Evolutionary conservation across 495 filamentous ascomycete species (phyloP), one percentile per base, ranked within the genome.

Genomic region (Tuber microsphaerosporum): DNA sequence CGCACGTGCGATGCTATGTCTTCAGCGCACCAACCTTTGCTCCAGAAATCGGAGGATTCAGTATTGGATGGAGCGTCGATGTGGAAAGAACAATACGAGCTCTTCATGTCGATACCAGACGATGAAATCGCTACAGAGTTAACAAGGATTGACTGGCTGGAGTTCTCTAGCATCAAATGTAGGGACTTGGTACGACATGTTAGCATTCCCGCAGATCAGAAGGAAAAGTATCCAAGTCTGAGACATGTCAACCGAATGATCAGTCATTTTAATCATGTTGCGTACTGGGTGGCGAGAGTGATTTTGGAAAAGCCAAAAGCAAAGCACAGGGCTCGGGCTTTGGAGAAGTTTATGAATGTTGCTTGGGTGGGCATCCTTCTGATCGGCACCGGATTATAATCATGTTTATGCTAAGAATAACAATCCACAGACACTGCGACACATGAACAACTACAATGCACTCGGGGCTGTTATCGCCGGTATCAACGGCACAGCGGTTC

Each of bases 391-490:
- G 14, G 56, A 14, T 65, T 10, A 65, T 65, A 65, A 34, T 34
- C 31, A 16, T 65, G 31, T 65, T 65, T 51, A 51, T 71, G 26
- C 70, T 81, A 68, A 84, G 46, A 39, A 42, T 51, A 20, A 42
- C 8, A 51, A 72, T 71, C 26, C 46, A 45, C 82, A 91, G 85
- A 92, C 92, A 86, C 86, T 99, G 37, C 92, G 95, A 61, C 89
- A 93, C 79, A 85, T 95, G 76, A 99, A 99, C 84, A 97, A 99
- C 84, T 99, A 99, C 85, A 97, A 98, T 83, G 90, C 93, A 0
- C 88, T 99, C 34, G 95, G 94, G 22, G 95, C 95, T 26, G 90
- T 99, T 7, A 88, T 99, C 74, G 96, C 95, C 10, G 95, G 94
- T 37, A 93, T 98, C 82, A 94, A 97, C 83, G 90, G 91, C 75